Evolutionary conservation across 202 grass and related monocot species (phyloP).

Genomic region (Panicum virgatum): DNA sequence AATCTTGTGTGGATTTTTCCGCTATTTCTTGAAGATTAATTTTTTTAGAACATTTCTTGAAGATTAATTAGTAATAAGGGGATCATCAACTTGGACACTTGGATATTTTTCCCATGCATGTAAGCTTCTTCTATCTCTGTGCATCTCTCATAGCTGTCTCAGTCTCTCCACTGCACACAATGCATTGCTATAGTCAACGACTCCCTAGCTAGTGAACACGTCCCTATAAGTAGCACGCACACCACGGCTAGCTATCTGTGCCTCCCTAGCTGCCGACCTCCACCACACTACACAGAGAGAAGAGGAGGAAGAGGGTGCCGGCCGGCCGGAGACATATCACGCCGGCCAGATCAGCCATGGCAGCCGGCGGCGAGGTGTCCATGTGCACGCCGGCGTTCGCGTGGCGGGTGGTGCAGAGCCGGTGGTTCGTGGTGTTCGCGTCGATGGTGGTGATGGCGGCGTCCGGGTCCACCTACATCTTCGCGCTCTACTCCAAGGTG

Average conservation of each 20-base stretch:
- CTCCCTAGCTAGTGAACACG: too few relatives aligned
- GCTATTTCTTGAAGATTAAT: too few relatives aligned
- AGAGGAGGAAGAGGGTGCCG: too few relatives aligned
- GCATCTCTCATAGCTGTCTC: background rate
- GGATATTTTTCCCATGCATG: background rate
- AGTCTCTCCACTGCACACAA: background rate
- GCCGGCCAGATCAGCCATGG: conserved; percentile 25
- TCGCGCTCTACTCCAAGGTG: conserved; percentile 81
- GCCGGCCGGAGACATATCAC: background rate
- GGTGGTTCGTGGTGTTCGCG: conserved; percentile 91
- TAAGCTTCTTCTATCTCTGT: background rate
- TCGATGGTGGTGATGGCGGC: conserved; percentile 80
- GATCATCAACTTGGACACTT: background rate
- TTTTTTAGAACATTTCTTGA: too few relatives aligned
- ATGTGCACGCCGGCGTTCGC: conserved; percentile 56
- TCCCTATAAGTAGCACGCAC: conserved; percentile 19
- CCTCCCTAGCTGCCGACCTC: background rate
- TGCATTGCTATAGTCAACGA: conserved; percentile 15
- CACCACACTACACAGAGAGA: too few relatives aligned
- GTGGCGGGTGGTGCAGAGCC: conserved; percentile 51
- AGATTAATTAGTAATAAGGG: background rate
- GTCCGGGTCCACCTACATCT: conserved; percentile 80
- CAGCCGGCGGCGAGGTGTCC: conserved; percentile 31
- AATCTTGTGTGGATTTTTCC: background rate
- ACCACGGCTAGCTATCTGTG: background rate